Base-by-base conservation (phyloP, 2,329 filamentous ascomycete genomes). In the Chaetomiaceae sp. region DNA sequence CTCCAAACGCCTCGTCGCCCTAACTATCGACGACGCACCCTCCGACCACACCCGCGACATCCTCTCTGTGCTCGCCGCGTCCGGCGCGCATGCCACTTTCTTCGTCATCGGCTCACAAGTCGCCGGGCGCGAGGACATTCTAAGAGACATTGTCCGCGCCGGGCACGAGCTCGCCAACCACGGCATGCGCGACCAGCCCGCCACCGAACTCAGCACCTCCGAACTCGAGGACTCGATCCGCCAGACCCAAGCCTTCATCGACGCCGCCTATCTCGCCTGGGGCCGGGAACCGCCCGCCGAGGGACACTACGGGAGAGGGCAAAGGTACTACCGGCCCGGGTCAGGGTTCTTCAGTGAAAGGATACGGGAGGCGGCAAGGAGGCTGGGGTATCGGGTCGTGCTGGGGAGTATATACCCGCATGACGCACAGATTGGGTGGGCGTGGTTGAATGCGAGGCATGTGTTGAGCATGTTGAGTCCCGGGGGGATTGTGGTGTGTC, bases 21-120 rank as follows among this genome's bases (percentile, higher is more conserved):
- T 96, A 36, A 95, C 89, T 1, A 86, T 96, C 64, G 91, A 96
- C 72, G 91, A 96, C 71, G 87, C 84, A 25, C 91, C 91, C 0
- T 91, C 87, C 1, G 70, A 78, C 39, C 78, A 88, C 68, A 95
- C 91, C 2, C 65, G 70, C 40, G 81, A 84, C 52, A 91, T 96
- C 55, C 72, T 91, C 51, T 71, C 82, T 39, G 72, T 89, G 0
- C 75, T 96, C n/a, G 73, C 76, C 49, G 74, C 75, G 22, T 78
- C 89, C 64, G 76, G 79, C 53, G 89, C 86, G 14, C 81, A 77
- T 19, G 91, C 91, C 0, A 96, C 91, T 0, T 94, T 95, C 68
- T 96, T 96, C 69, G 78, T 95, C 29, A 95, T 96, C 62, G 91
- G 91, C 8, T 79, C 79, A 3, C 90, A 96, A 71, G 83, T 89